These are phyloP conservation scores for Metschnikowia gelsemii DNA, from an alignment of 805 yeast genomes.

Conservation along the genomic window DNA sequence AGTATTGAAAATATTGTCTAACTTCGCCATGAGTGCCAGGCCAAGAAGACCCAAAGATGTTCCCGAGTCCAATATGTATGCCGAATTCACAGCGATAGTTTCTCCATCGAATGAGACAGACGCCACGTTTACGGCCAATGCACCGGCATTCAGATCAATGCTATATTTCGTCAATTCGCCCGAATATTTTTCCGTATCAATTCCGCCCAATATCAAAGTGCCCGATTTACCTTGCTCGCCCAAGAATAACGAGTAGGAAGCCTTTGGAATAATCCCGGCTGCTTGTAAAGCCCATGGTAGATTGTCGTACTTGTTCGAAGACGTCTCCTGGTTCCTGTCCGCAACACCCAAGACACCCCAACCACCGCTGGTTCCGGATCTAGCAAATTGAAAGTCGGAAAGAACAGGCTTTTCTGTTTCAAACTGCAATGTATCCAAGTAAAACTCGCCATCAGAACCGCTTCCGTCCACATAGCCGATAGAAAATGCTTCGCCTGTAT, in stretches of 20 bases:
- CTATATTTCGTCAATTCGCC: constrained; percentile 12
- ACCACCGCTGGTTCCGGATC: constrained; percentile 1
- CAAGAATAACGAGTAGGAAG: constrained; percentile 63
- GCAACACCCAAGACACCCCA: constrained; percentile 17
- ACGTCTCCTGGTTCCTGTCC: constrained; percentile 12
- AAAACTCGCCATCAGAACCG: constrained; percentile 12
- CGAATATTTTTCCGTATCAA: constrained; percentile 39
- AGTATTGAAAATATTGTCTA: constrained; percentile 11
- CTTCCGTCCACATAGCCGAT: constrained; percentile 13
- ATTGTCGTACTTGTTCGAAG: constrained; percentile 33
- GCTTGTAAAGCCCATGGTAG: constrained; percentile 60
- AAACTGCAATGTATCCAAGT: constrained; percentile 13
- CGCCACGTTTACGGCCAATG: constrained; percentile 10
- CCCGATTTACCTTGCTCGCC: constrained; percentile 36
- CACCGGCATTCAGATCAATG: constrained; percentile 9
- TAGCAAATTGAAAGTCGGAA: constrained; percentile 16
- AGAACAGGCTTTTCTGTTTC: constrained; percentile 2
- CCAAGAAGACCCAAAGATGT: constrained; percentile 14
- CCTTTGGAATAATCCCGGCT: constrained; percentile 55
- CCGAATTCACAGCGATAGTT: constrained; percentile 2
- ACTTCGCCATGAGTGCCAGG: constrained; percentile 8
- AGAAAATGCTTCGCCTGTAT: constrained; percentile 11
- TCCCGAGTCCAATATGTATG: constrained; percentile 17
- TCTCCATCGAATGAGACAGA: constrained; percentile 12
- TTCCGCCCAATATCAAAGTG: constrained; percentile 41